These are phyloP conservation scores for Lentinula sp. DNA, from an alignment of 768 basidiomycete genomes.

Conservation along the genomic window DNA sequence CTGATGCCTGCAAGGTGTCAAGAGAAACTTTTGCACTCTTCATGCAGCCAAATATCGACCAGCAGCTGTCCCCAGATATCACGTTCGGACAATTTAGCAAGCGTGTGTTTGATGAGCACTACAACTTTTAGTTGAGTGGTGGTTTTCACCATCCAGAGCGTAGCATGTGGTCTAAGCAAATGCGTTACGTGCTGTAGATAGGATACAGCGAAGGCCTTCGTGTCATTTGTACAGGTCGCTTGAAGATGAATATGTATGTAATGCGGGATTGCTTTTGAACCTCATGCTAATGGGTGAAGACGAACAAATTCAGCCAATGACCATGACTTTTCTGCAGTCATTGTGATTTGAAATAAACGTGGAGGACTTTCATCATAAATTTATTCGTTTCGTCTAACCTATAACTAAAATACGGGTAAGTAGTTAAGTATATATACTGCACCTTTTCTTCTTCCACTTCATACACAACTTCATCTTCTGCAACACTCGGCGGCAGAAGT, in stretches of 20 bases:
- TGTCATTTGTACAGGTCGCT: no score
- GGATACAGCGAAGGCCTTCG: no score
- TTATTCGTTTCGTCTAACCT: not conserved
- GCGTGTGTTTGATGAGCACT: constrained; percentile 62
- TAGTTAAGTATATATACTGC: not conserved
- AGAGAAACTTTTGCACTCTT: constrained; percentile 89
- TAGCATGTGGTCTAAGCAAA: no score
- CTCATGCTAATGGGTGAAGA: no score
- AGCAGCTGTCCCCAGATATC: constrained; percentile 58
- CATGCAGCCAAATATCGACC: constrained; percentile 84
- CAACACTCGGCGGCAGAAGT: not conserved
- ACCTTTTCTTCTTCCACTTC: not conserved
- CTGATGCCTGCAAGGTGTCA: constrained; percentile 43
- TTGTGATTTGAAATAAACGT: no score
- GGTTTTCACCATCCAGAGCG: no score
- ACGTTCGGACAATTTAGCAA: constrained; percentile 93
- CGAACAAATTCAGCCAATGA: no score
- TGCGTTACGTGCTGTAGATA: no score
- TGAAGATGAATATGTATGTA: no score
- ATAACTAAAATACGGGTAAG: not conserved
- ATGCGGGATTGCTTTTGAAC: no score
- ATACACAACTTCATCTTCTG: not conserved
- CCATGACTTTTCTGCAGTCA: no score
- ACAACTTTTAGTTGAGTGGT: constrained; percentile 11
- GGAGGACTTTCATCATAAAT: not conserved